These are phyloP conservation scores for Viola pubescens DNA, from an alignment of 441 rosid species.

Conservation along the genomic window DNA sequence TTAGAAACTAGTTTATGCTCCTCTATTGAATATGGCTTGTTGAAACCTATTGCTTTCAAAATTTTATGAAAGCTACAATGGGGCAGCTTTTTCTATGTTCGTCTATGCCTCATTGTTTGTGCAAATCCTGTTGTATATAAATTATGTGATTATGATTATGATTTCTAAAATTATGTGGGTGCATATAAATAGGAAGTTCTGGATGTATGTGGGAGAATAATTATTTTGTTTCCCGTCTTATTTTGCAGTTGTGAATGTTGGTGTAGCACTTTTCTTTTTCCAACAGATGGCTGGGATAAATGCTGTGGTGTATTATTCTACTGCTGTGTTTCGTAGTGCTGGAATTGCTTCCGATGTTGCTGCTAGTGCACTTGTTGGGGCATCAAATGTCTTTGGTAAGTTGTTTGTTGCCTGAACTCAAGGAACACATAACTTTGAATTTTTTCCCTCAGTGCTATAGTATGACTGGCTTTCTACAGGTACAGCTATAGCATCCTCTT, in stretches of 20 bases:
- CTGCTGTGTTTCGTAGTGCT: conserved; percentile 87
- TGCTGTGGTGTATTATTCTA: conserved; percentile 97
- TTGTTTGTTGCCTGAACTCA: conserved; percentile 4
- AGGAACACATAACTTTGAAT: neutral
- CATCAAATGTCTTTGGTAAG: conserved; percentile 89
- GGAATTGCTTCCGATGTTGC: conserved; percentile 94
- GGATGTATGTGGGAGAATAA: neutral
- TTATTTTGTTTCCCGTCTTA: conserved; percentile 12
- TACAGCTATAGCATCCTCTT: conserved; percentile 85
- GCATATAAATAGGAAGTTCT: conserved; percentile 8
- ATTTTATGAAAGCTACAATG: no score
- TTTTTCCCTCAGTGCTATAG: conserved; percentile 1
- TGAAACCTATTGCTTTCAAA: no score
- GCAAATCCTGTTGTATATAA: no score
- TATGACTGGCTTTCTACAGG: conserved; percentile 38
- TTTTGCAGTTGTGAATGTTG: conserved; percentile 88
- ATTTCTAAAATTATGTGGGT: no score
- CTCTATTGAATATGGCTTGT: no score
- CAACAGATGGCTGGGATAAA: conserved; percentile 98
- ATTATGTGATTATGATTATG: no score
- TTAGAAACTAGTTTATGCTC: no score
- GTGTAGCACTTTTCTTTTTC: conserved; percentile 94
- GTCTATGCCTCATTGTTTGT: no score
- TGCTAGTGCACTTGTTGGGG: conserved; percentile 98
- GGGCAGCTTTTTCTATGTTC: no score